Base-by-base conservation (phyloP, 2,329 filamentous ascomycete species). In the Zopfia rhizophila region DNA sequence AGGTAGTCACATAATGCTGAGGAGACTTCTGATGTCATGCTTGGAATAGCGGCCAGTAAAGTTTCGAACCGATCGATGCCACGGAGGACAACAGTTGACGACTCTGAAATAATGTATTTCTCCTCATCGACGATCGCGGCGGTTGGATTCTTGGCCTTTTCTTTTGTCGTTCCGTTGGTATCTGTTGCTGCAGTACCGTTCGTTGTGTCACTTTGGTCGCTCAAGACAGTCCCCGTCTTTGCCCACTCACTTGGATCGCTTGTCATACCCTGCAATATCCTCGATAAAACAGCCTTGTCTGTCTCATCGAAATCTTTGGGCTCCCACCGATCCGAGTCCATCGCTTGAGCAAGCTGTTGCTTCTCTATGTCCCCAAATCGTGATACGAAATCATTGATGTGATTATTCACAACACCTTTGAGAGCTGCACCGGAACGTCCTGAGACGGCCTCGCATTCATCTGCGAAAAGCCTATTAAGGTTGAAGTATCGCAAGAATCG, bases 381-480 rank as follows among this genome's bases (percentile, higher is more conserved):
- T 45, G 87, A 81, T 17, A 93, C 86, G 65, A 91, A 94, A 11
- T 90, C 88, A 58, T 84, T 88, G 68, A 95, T 93, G 55, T 95
- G 90, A 21, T 80, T 81, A 57, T 93, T 92, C 48, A 95, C 88
- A 22, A 91, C 82, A 13, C 82, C 89, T 72, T 93, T 93, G 5
- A 95, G 75, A 1, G 85, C 78, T 3, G 85, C 87, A 7, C 90
- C 89, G 48, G 89, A 89, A 45, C 89, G 82, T 1, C 90, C 90
- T 16, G 89, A 93, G 14, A 94, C 86, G 12, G 89, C 87, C 70
- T 95, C 90, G 63, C 90, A 94, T 67, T 95, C 90, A 51, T 91
- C 91, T 33, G 89, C 88, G 69, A 95, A 94, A 44, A 91, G 83
- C 6, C 91, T 78, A 61, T 93, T 94, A 23, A 95, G 79, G 1